A percentile compares a stretch with the other conserved stretches of the same genome.
These are phyloP conservation scores for Trebouxia sp. DNA, from an alignment of 139 green algal species.

Conservation along the genomic window DNA sequence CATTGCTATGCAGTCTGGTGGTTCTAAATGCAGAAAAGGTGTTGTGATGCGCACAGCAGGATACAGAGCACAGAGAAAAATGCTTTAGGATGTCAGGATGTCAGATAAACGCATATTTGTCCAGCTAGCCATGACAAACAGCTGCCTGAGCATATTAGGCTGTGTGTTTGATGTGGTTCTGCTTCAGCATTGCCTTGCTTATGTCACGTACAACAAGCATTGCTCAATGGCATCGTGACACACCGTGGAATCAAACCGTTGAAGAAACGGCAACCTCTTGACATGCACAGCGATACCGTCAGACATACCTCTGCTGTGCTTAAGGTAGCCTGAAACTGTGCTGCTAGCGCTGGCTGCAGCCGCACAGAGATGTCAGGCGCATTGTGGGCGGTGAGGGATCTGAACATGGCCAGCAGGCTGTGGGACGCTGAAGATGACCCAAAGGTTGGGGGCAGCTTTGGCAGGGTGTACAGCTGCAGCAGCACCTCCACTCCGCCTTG, in stretches of 20 bases:
- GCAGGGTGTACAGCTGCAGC: constrained; percentile 79
- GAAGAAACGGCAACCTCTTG: neutral
- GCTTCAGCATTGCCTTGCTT: no score
- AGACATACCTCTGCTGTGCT: constrained; percentile 24
- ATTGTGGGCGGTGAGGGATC: constrained; percentile 53
- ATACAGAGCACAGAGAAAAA: no score
- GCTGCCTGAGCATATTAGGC: no score
- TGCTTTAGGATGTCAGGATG: no score
- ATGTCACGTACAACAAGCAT: no score
- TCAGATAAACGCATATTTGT: no score
- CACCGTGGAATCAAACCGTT: no score
- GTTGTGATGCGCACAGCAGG: no score
- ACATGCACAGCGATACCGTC: neutral
- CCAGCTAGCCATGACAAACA: no score
- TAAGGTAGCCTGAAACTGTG: constrained; percentile 45
- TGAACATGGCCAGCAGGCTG: constrained; percentile 78
- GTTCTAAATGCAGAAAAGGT: no score
- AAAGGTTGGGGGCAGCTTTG: constrained; percentile 76
- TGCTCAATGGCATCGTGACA: no score
- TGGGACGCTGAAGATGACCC: constrained; percentile 72
- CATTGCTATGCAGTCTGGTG: neutral
- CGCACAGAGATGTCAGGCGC: constrained; percentile 37
- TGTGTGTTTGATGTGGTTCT: no score
- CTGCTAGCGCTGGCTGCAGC: constrained; percentile 32
- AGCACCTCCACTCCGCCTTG: constrained; percentile 74